These are phyloP conservation scores for Apiospora arundinis DNA, from an alignment of 2,329 filamentous ascomycete species.

Conservation along the genomic window DNA sequence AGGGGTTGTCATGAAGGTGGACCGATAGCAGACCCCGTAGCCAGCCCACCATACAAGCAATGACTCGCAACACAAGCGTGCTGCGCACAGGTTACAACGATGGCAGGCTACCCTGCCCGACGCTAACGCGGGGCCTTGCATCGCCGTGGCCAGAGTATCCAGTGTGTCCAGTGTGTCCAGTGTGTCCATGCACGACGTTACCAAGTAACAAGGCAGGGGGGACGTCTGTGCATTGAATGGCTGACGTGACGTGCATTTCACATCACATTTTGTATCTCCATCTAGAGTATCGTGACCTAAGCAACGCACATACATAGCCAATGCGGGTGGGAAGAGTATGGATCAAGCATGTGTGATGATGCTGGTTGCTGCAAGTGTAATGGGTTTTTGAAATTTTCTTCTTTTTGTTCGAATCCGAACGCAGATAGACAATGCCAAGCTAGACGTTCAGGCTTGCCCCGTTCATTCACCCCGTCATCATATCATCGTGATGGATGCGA, in stretches of 20 bases:
- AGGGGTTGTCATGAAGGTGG: slow-evolving; percentile 14
- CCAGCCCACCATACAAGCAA: slow-evolving; percentile 17
- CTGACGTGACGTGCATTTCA: not conserved
- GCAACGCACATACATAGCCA: not conserved
- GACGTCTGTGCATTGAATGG: not conserved
- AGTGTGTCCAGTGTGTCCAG: not conserved
- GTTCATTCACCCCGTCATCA: not conserved
- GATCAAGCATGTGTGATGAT: no score
- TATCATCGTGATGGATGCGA: not conserved
- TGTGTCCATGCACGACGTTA: slow-evolving; percentile 5
- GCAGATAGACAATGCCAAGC: not conserved
- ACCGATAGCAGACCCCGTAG: not conserved
- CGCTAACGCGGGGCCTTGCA: slow-evolving; percentile 10
- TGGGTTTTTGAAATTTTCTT: no score
- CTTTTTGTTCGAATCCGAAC: no score
- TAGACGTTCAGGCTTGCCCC: not conserved
- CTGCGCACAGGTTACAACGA: no score
- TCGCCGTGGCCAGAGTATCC: not conserved
- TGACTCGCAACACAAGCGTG: slow-evolving; percentile 5
- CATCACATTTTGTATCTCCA: not conserved
- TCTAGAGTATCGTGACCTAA: not conserved
- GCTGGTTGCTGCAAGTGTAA: not conserved
- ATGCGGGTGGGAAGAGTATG: not conserved
- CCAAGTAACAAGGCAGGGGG: not conserved
- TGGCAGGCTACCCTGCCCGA: not conserved